Conservation (phyloP, 148 eudicot genomes). For the Simmondsia chinensis region DNA sequence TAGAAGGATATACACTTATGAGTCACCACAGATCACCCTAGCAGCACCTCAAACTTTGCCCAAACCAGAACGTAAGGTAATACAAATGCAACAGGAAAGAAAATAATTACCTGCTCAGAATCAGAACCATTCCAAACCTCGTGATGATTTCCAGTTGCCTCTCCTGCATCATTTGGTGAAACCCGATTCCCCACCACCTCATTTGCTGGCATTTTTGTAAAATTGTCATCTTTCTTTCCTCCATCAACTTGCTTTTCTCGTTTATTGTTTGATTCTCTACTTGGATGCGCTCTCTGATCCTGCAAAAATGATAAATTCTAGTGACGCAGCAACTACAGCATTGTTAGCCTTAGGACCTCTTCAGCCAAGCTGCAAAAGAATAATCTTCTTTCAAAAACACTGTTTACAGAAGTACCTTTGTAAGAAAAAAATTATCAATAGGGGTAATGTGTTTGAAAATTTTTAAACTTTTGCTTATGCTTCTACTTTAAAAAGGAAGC, state of each 20-base stretch:
- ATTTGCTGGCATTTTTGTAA: constrained; percentile 15
- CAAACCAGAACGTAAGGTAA: not conserved
- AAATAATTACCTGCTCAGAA: constrained; percentile 28
- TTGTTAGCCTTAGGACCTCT: too few species aligned
- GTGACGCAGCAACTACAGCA: constrained; percentile 7
- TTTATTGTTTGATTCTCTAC: constrained; percentile 20
- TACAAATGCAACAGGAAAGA: not conserved
- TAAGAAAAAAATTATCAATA: too few species aligned
- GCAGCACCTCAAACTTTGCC: not conserved
- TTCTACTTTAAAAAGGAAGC: too few species aligned
- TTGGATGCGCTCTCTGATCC: constrained; percentile 29
- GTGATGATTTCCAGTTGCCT: constrained; percentile 13
- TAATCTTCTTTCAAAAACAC: too few species aligned
- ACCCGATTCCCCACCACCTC: constrained; percentile 15
- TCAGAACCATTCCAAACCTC: constrained; percentile 23
- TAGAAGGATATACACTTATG: too few species aligned
- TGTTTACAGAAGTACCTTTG: too few species aligned
- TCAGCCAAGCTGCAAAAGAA: too few species aligned
- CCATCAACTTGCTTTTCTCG: constrained; percentile 12
- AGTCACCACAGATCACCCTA: not conserved
- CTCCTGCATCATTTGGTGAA: constrained; percentile 9
- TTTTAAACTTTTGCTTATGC: too few species aligned
- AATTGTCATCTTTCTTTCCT: constrained; percentile 16
- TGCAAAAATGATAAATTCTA: constrained; percentile 17
- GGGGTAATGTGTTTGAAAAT: too few species aligned